Base-by-base conservation (phyloP, 2,329 filamentous ascomycete genomes). In the Phaeophleospora eucalypticola region DNA sequence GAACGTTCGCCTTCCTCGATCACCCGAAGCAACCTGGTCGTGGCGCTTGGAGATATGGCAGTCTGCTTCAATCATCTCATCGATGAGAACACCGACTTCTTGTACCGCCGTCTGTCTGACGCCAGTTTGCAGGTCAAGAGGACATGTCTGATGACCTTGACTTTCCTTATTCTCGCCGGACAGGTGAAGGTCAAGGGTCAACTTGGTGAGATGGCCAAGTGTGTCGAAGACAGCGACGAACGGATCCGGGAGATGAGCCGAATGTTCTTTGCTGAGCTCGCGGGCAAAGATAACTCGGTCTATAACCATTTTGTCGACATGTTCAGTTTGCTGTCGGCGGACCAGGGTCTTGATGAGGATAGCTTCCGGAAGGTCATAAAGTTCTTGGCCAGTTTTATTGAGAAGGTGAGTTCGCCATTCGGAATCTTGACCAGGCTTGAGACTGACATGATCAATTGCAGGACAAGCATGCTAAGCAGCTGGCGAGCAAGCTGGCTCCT, bases 241-340 rank as follows among this genome's bases (percentile, higher is more conserved):
- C 82, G 87, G 52, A 95, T 97, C 53, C 87, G 90, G 0, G 93
- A 98, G 64, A 79, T 98, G 63, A 88, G 89, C 12, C 80, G 89
- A 49, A 97, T 97, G 91, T 98, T 98, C 80, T 98, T 98, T 69
- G 91, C 89, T 0, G 93, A 98, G 69, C 79, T 98, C 45, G 89
- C 90, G 52, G 95, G 89, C 58, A 98, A 98, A 74, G 93, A 98
- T 67, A 98, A 98, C 64, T 93, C 93, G 2, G 89, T 98, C 2
- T 98, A 98, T 69, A 98, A 98, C 67, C 91, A 98, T 71, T 98
- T 98, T 69, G 89, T 98, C 20, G 93, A 98, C 65, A 97, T 98
- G 88, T 98, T 98, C 69, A 91, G 87, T 63, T 72, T 97, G 55
- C 75, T 98, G 38, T 93, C 87, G 48, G 86, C 89, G 0, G 91